Evolutionary conservation across 768 basidiomycete genomes (phyloP).

Genomic region (Suillus decipiens): DNA sequence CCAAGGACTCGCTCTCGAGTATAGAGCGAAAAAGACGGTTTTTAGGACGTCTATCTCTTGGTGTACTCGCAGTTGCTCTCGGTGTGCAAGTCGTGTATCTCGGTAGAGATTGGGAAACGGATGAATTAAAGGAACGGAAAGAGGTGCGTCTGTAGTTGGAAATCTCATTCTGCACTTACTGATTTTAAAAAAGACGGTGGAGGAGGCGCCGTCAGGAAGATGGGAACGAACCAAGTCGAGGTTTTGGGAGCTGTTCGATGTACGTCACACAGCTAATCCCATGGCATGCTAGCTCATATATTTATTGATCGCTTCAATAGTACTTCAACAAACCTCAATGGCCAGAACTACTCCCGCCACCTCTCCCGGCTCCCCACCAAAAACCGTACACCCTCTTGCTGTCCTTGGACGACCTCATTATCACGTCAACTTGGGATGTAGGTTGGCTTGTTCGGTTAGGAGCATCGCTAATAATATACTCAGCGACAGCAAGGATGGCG

Average conservation of each 20-base stretch:
- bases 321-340: conserved; percentile 93
- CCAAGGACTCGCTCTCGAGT: conserved; percentile 75
- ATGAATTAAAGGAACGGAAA: conserved; percentile 66
- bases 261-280: conserved; percentile 35
- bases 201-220: conserved; percentile 60
- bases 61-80: conserved; percentile 54
- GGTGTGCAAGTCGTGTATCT: conserved; percentile 61
- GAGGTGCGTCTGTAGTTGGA: conserved; percentile 45
- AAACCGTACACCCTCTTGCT: conserved; percentile 92
- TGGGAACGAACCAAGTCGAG: conserved; percentile 66
- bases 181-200: conserved; percentile 44
- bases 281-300: neutral
- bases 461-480: neutral
- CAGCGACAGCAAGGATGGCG: conserved; percentile 95
- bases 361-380: conserved; percentile 77
- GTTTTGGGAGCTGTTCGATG: conserved; percentile 67
- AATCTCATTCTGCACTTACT: neutral
- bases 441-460: conserved; percentile 36
- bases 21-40: conserved; percentile 71
- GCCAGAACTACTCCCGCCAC: conserved; percentile 89
- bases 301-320: conserved; percentile 38
- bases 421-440: conserved; percentile 96
- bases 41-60: conserved; percentile 56
- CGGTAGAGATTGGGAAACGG: conserved; percentile 78
- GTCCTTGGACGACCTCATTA: conserved; percentile 88